phyloP scores from a whole-genome alignment of 177 flowering plant genomes.

The Vitis hybrid region DNA sequence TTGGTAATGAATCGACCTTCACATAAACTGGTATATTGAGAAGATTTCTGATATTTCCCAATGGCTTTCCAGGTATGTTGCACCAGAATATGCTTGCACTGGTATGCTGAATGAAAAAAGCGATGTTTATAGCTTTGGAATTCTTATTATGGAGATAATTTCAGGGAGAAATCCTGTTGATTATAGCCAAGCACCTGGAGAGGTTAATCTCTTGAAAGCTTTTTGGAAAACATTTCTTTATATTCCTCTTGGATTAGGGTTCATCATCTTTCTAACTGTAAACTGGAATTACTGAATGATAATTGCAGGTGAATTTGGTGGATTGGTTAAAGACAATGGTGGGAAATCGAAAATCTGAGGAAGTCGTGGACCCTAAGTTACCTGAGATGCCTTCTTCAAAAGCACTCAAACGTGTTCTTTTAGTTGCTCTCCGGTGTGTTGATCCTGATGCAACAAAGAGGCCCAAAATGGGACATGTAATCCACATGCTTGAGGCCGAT shows the following conservation, averaged over 20 bases:
- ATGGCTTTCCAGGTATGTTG: slow-evolving; percentile 53
- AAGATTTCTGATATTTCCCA: not conserved
- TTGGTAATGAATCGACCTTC: not conserved
- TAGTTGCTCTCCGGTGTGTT: slow-evolving; percentile 67
- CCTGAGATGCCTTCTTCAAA: slow-evolving; percentile 58
- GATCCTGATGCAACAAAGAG: slow-evolving; percentile 70
- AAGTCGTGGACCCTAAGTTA: slow-evolving; percentile 65
- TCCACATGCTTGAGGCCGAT: slow-evolving; percentile 77
- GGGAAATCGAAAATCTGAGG: slow-evolving; percentile 55
- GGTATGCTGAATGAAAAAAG: slow-evolving; percentile 82
- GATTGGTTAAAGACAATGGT: slow-evolving; percentile 79
- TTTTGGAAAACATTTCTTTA: not conserved
- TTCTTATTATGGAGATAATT: slow-evolving; percentile 79
- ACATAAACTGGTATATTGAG: no score
- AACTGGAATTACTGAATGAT: no score
- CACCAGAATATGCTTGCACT: slow-evolving; percentile 86
- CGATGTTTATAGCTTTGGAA: slow-evolving; percentile 76
- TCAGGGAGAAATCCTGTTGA: slow-evolving; percentile 74
- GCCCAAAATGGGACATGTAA: slow-evolving; percentile 77
- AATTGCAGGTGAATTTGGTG: slow-evolving; percentile 61
- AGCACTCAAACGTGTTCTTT: slow-evolving; percentile 52
- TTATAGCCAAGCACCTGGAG: slow-evolving; percentile 60
- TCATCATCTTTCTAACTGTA: not conserved
- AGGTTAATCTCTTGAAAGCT: slow-evolving; percentile 31
- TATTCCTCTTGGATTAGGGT: not conserved